These are phyloP conservation scores for Trichoderma oligosporum DNA, from an alignment of 2,329 filamentous ascomycete species.

Conservation along the genomic window DNA sequence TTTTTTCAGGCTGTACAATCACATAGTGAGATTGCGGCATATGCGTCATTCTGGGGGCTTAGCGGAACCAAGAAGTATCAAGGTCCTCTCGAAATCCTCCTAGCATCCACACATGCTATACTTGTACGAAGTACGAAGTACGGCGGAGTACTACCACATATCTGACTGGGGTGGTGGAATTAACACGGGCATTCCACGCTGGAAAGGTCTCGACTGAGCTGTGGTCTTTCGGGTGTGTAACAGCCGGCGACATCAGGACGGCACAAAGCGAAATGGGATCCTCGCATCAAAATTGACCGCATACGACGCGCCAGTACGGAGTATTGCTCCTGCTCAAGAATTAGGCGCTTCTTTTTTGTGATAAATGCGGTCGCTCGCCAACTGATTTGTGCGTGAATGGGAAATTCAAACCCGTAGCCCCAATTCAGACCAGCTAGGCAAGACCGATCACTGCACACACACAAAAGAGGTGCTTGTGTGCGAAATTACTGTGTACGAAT, in stretches of 20 bases:
- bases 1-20: neutral
- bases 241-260: conserved; percentile 3
- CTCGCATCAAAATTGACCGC: neutral
- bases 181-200: conserved; percentile 8
- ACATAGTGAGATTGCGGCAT: neutral
- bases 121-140: neutral
- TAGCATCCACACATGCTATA: conserved; percentile 2
- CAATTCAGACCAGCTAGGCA: neutral
- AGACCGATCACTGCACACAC: neutral
- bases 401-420: neutral
- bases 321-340: neutral
- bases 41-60: conserved; percentile 1
- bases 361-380: neutral
- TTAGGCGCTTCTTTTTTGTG: neutral
- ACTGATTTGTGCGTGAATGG: neutral
- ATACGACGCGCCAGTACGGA: neutral
- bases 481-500: neutral
- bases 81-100: neutral
- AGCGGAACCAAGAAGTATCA: conserved; percentile 14
- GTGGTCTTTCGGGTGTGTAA: neutral
- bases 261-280: neutral
- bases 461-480: neutral
- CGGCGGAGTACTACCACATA: neutral
- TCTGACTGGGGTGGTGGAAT: neutral
- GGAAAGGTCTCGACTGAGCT: conserved; percentile 18